phyloP scores from a whole-genome alignment of 768 basidiomycete species.

The Leccinellum albellum region DNA sequence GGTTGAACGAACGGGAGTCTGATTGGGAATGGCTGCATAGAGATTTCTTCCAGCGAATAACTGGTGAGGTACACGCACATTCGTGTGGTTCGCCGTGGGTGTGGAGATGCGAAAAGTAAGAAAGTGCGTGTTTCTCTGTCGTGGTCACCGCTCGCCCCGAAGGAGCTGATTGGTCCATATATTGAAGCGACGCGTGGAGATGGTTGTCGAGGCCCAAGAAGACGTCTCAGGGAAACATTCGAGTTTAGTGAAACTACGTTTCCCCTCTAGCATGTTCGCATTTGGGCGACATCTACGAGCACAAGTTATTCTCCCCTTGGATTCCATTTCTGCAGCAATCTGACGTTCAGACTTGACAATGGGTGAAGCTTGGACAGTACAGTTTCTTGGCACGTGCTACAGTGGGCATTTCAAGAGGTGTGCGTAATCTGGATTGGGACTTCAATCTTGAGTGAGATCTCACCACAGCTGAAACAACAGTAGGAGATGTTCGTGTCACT shows the following conservation, averaged over 20 bases:
- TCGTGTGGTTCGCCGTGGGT: constrained; percentile 13
- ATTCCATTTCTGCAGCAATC: constrained; percentile 9
- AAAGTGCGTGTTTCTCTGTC: constrained; percentile 3
- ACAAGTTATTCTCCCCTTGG: background rate
- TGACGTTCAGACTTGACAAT: constrained; percentile 12
- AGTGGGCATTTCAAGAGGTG: constrained; percentile 5
- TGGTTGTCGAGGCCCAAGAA: constrained; percentile 20
- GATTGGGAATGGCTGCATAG: constrained; percentile 23
- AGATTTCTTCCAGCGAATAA: background rate
- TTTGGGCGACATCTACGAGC: background rate
- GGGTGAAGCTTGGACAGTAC: constrained; percentile 29
- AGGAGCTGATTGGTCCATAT: background rate
- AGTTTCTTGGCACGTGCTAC: constrained; percentile 19
- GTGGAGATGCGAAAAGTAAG: constrained; percentile 2
- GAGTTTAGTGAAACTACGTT: constrained; percentile 17
- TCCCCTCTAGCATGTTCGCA: background rate
- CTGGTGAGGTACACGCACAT: background rate
- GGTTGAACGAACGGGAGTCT: constrained; percentile 15
- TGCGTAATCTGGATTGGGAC: constrained; percentile 35
- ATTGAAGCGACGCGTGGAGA: constrained; percentile 11
- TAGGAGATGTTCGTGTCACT: background rate
- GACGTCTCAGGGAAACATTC: constrained; percentile 23
- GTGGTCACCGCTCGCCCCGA: background rate
- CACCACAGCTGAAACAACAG: background rate
- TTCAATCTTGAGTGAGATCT: constrained; percentile 25